Conservation (phyloP, 768 basidiomycete species). For the Calocybe cyanea region DNA sequence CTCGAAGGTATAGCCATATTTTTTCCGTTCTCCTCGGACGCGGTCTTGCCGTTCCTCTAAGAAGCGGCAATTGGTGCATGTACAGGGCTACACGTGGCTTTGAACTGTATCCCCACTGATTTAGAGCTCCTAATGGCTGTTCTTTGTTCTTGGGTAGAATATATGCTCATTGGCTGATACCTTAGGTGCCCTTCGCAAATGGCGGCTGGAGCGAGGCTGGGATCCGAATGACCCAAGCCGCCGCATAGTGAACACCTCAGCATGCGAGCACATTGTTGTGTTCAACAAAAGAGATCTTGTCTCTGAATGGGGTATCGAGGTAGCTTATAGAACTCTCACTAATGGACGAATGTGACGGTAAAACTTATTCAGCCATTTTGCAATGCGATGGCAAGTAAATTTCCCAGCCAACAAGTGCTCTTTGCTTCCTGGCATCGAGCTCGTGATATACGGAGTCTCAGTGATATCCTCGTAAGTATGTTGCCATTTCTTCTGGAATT, state of each 20-base stretch:
- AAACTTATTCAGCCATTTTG: conserved; percentile 57
- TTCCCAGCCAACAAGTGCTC: conserved; percentile 64
- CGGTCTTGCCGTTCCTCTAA: conserved; percentile 2
- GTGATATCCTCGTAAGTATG: conserved; percentile 71
- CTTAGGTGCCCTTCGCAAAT: conserved; percentile 61
- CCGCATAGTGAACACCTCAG: conserved; percentile 34
- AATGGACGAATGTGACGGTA: conserved; percentile 11
- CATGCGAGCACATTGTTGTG: conserved; percentile 85
- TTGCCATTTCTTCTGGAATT: conserved; percentile 23
- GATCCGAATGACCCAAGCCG: conserved; percentile 37
- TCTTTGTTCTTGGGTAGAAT: conserved; percentile 3
- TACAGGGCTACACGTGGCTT: background rate
- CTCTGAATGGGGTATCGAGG: conserved; percentile 84
- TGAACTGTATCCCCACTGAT: background rate
- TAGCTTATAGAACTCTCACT: conserved; percentile 29
- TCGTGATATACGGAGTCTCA: conserved; percentile 61
- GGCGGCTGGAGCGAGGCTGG: conserved; percentile 67
- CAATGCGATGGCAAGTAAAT: conserved; percentile 64
- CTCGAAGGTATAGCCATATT: conserved; percentile 66
- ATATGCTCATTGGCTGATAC: too few relatives aligned
- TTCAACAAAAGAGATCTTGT: conserved; percentile 93
- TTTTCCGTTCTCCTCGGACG: conserved; percentile 25
- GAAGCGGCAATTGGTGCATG: background rate
- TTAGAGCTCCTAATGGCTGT: too few relatives aligned
- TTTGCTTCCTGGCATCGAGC: conserved; percentile 72